A percentile compares a stretch with the other conserved stretches of the same genome.
Conservation (phyloP, 495 filamentous ascomycete species). For the Lindgomyces ingoldianus region DNA sequence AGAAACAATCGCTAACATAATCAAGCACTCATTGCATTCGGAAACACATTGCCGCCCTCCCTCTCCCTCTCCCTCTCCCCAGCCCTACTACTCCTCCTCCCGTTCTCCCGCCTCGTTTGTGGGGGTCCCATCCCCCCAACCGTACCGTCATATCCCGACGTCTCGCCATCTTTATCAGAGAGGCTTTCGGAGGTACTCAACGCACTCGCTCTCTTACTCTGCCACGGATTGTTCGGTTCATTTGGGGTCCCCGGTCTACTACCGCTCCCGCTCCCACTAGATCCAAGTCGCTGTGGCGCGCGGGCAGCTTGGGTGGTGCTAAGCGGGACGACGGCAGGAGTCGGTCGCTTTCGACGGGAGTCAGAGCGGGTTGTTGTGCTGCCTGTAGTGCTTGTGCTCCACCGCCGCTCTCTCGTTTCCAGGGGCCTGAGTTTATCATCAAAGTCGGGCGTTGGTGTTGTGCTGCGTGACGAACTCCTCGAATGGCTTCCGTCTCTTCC, state of each 20-base stretch:
- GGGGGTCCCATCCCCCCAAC: constrained; percentile 21
- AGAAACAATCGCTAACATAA: background rate
- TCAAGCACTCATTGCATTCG: constrained; percentile 27
- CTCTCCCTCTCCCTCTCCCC: background rate
- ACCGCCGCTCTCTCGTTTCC: constrained; percentile 30
- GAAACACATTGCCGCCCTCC: constrained; percentile 18
- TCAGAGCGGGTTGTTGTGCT: constrained; percentile 29
- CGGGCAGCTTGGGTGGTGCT: background rate
- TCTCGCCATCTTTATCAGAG: constrained; percentile 11
- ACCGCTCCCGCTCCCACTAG: constrained; percentile 12
- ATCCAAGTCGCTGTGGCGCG: background rate
- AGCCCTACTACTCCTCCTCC: background rate
- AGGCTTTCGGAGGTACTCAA: constrained; percentile 25
- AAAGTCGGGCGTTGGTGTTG: constrained; percentile 32
- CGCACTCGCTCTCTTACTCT: constrained; percentile 29
- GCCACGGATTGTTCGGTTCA: constrained; percentile 5
- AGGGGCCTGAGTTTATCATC: constrained; percentile 24
- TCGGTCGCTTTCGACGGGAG: constrained; percentile 15
- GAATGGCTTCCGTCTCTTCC: constrained; percentile 32
- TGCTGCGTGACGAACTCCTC: constrained; percentile 32
- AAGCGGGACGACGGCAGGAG: background rate
- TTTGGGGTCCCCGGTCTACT: constrained; percentile 28
- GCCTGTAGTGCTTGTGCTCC: constrained; percentile 38
- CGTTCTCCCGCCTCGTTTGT: background rate
- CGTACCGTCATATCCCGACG: background rate